Percentiles rank a stretch among this genome's conserved stretches.
Evolutionary conservation across 257 asterid species (phyloP).

Genomic region (Jasminum sambac): DNA sequence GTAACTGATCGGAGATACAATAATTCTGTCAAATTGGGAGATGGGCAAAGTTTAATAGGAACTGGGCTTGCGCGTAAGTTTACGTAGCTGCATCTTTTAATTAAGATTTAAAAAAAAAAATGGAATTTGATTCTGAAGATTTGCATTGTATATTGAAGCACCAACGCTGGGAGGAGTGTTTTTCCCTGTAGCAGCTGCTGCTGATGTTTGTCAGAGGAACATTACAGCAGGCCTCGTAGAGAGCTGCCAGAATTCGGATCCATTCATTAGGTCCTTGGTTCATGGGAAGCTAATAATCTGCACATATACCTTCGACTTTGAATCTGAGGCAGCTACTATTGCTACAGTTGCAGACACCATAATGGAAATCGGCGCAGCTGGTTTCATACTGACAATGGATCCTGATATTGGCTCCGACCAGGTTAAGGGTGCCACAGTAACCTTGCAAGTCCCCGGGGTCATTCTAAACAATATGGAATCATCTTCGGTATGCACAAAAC

Average conservation of each 20-base stretch:
- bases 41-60: slow-evolving; percentile 45
- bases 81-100: neutral
- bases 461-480: slow-evolving; percentile 54
- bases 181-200: slow-evolving; percentile 60
- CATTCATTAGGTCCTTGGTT: slow-evolving; percentile 47
- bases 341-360: slow-evolving; percentile 53
- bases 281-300: slow-evolving; percentile 65
- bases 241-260: slow-evolving; percentile 57
- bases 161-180: slow-evolving; percentile 48
- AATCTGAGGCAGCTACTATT: slow-evolving; percentile 47
- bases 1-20: slow-evolving; percentile 59
- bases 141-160: slow-evolving; percentile 33
- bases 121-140: neutral
- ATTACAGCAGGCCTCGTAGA: slow-evolving; percentile 41
- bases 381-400: slow-evolving; percentile 66
- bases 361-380: slow-evolving; percentile 53
- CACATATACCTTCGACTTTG: slow-evolving; percentile 55
- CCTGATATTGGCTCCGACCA: slow-evolving; percentile 54
- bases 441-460: slow-evolving; percentile 55
- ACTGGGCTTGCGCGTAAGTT: slow-evolving; percentile 61
- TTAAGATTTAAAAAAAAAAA: neutral
- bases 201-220: slow-evolving; percentile 54
- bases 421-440: slow-evolving; percentile 41
- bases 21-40: slow-evolving; percentile 48
- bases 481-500: slow-evolving; percentile 43